These are phyloP conservation scores for Glaciozyma antarctica DNA, from an alignment of 768 basidiomycete genomes.

Conservation along the genomic window DNA sequence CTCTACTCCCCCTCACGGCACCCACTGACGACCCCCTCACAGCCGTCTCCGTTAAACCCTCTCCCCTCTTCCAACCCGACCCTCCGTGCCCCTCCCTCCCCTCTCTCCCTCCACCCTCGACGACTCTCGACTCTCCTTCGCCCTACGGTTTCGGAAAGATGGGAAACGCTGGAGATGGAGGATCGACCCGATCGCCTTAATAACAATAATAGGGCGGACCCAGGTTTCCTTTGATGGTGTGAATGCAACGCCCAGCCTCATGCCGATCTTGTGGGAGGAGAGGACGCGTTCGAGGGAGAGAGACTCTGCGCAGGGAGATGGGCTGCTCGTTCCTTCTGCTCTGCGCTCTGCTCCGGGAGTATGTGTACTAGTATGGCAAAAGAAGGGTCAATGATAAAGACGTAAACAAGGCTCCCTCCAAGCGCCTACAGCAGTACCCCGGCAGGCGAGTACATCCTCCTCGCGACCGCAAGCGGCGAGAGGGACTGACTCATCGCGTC, in stretches of 20 bases:
- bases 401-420: too few relatives aligned
- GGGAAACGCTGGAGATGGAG: too few relatives aligned
- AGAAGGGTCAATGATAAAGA: too few relatives aligned
- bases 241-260: neutral
- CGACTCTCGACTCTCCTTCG: too few relatives aligned
- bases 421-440: too few relatives aligned
- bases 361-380: too few relatives aligned
- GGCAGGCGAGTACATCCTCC: neutral
- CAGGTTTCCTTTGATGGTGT: neutral
- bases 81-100: neutral
- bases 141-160: too few relatives aligned
- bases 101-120: too few relatives aligned
- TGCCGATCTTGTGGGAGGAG: neutral
- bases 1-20: neutral
- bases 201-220: neutral
- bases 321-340: too few relatives aligned
- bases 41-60: conserved; percentile 22
- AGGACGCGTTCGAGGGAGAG: too few relatives aligned
- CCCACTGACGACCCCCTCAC: neutral
- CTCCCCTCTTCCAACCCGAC: neutral
- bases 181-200: neutral
- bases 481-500: conserved; percentile 3
- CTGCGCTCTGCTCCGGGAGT: too few relatives aligned
- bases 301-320: too few relatives aligned
- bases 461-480: neutral